These are phyloP conservation scores for Diplodia mutila DNA, from an alignment of 2,329 filamentous ascomycete species.

Conservation along the genomic window DNA sequence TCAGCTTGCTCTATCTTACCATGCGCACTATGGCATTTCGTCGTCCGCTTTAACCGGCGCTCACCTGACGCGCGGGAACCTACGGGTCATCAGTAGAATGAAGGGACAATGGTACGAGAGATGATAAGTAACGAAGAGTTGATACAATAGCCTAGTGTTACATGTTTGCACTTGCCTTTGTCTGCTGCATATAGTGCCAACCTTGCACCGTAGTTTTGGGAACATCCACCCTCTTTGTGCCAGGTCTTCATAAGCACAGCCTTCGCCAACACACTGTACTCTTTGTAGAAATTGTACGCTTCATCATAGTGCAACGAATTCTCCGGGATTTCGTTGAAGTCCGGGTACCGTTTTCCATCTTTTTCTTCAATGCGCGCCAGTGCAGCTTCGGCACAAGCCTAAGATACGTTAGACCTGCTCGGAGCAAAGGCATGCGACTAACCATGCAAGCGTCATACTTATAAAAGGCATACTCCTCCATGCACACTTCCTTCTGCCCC, in stretches of 20 bases:
- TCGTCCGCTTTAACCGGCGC: background rate
- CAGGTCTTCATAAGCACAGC: too few relatives aligned
- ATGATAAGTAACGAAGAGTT: too few relatives aligned
- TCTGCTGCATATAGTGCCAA: too few relatives aligned
- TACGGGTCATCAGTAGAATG: too few relatives aligned
- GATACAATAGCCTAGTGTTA: too few relatives aligned
- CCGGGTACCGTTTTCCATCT: background rate
- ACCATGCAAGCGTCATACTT: slow-evolving; percentile 1
- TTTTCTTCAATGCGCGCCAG: background rate
- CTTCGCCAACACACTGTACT: background rate
- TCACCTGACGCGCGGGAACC: background rate
- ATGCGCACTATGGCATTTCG: background rate
- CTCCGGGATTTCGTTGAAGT: background rate
- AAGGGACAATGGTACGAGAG: too few relatives aligned
- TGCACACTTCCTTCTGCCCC: background rate
- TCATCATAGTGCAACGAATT: background rate
- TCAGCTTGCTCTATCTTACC: background rate
- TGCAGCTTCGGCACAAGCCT: background rate
- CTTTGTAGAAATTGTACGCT: background rate
- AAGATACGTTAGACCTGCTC: background rate
- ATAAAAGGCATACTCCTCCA: background rate
- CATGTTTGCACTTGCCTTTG: too few relatives aligned
- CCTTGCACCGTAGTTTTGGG: too few relatives aligned
- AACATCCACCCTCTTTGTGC: too few relatives aligned
- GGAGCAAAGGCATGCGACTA: background rate